phyloP scores from a whole-genome alignment of 352 stramenopile species.

The Phytophthora ohioensis region DNA sequence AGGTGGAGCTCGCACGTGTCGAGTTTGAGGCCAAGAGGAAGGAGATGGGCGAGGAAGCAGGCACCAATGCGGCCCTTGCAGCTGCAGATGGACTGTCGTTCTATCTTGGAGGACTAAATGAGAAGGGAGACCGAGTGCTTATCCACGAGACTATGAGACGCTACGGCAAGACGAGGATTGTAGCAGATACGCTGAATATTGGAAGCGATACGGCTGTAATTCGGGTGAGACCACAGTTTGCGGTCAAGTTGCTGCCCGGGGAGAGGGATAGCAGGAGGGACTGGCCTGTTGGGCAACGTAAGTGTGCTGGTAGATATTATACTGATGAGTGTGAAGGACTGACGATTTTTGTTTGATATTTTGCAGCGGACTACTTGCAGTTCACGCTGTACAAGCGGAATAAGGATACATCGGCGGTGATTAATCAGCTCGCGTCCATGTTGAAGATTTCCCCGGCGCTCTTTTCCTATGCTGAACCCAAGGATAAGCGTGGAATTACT shows the following conservation, averaged over 20 bases:
- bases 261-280: conserved; percentile 67
- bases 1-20: conserved; percentile 45
- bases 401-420: conserved; percentile 91
- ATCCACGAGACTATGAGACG: conserved; percentile 92
- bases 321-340: conserved; percentile 10
- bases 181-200: conserved; percentile 90
- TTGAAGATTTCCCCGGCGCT: conserved; percentile 70
- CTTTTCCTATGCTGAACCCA: conserved; percentile 95
- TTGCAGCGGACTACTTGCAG: conserved; percentile 91
- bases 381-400: conserved; percentile 99
- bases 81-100: conserved; percentile 64
- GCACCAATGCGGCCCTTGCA: conserved; percentile 8
- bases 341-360: conserved; percentile 6
- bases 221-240: conserved; percentile 64
- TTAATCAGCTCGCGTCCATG: conserved; percentile 79
- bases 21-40: conserved; percentile 44
- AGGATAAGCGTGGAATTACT: conserved; percentile 97
- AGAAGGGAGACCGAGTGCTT: conserved; percentile 90
- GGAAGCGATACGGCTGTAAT: conserved; percentile 79
- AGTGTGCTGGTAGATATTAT: conserved; percentile 15
- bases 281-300: conserved; percentile 81
- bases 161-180: conserved; percentile 78
- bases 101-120: conserved; percentile 78
- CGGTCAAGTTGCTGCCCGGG: conserved; percentile 48
- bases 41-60: conserved; percentile 4